Conservation (phyloP, 1,284 basidiomycete species). For the Hymenochaete sp. region DNA sequence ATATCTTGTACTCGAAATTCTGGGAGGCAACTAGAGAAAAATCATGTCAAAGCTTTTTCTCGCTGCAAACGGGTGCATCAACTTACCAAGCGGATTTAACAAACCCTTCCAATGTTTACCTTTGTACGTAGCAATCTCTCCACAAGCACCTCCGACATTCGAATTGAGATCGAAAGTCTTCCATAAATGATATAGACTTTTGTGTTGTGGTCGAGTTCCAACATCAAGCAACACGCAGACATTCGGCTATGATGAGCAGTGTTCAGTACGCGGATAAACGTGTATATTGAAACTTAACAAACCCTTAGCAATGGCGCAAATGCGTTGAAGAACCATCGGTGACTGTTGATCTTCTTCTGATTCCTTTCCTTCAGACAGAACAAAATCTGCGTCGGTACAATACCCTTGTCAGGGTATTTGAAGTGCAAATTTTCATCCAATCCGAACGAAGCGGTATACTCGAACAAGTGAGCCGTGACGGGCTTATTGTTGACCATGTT, state of each 20-base stretch:
- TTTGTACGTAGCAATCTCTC: conserved; percentile 90
- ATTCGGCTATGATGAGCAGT: conserved; percentile 51
- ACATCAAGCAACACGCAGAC: conserved; percentile 89
- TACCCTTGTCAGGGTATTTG: conserved; percentile 92
- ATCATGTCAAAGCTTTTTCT: neutral
- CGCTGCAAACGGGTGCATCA: neutral
- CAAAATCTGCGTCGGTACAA: conserved; percentile 87
- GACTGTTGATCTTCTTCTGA: conserved; percentile 93
- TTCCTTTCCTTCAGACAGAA: conserved; percentile 94
- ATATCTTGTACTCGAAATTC: conserved; percentile 92
- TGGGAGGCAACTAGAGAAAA: conserved; percentile 72
- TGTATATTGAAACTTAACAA: conserved; percentile 19
- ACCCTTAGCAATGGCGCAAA: conserved; percentile 71
- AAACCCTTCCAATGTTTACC: conserved; percentile 78
- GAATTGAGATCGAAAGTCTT: conserved; percentile 92
- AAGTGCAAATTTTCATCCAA: conserved; percentile 87
- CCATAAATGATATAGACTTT: conserved; percentile 89
- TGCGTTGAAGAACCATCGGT: conserved; percentile 94
- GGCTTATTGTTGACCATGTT: conserved; percentile 81
- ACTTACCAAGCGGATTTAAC: conserved; percentile 75
- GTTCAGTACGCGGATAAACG: conserved; percentile 10
- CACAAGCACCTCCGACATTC: conserved; percentile 90
- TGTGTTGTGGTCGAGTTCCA: conserved; percentile 80
- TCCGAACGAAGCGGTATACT: conserved; percentile 89
- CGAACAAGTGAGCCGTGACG: conserved; percentile 92